A percentile compares a stretch with the other conserved stretches of the same genome.
Evolutionary conservation across 1,284 basidiomycete genomes (phyloP).

Genomic region (Puccinia hordei): DNA sequence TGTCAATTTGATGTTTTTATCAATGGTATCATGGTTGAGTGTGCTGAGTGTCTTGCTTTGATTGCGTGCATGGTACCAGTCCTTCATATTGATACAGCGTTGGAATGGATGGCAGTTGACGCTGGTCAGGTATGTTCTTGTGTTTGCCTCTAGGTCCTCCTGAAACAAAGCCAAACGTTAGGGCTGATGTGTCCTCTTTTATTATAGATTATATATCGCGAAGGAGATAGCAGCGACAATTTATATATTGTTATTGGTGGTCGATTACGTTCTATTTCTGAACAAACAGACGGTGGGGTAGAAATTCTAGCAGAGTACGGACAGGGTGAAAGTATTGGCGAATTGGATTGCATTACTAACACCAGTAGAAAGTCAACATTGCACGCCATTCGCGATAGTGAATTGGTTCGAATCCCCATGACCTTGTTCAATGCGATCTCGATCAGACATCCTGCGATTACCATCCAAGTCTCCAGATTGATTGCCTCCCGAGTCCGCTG

Average conservation of each 20-base stretch:
- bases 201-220: constrained; percentile 77
- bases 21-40: background rate
- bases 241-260: constrained; percentile 99
- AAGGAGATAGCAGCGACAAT: constrained; percentile 84
- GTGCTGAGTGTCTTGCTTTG: constrained; percentile 5
- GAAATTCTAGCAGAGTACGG: constrained; percentile 90
- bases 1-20: background rate
- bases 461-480: constrained; percentile 88
- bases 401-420: constrained; percentile 95
- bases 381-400: constrained; percentile 96
- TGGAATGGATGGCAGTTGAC: constrained; percentile 97
- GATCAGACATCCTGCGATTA: constrained; percentile 84
- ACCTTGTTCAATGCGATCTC: constrained; percentile 91
- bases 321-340: constrained; percentile 72
- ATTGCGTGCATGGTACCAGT: constrained; percentile 64
- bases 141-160: constrained; percentile 3
- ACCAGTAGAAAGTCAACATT: constrained; percentile 84
- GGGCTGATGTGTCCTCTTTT: background rate
- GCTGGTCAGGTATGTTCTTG: constrained; percentile 68
- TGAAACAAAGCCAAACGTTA: constrained; percentile 16
- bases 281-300: constrained; percentile 68
- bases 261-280: constrained; percentile 77
- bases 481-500: constrained; percentile 88
- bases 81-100: constrained; percentile 90
- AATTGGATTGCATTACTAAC: constrained; percentile 96